Percentiles rank a stretch among this genome's conserved stretches.
Evolutionary conservation across 306 rosid species (phyloP).

Genomic region (Prunus armeniaca): DNA sequence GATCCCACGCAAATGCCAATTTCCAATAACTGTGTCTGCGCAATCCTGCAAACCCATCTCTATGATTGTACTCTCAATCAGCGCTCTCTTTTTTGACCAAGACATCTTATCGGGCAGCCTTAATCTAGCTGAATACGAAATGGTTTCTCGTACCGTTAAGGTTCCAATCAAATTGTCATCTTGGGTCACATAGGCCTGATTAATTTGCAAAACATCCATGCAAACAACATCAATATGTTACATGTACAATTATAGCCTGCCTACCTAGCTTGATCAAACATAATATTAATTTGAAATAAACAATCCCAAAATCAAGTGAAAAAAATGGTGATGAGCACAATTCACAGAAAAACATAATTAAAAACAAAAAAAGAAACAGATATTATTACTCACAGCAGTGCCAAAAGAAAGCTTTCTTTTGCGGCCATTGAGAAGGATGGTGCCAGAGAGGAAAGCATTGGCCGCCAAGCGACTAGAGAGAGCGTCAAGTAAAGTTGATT

Average conservation of each 20-base stretch:
- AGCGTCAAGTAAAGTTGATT: conserved; percentile 91
- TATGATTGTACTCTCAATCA: conserved; percentile 80
- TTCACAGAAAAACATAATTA: not conserved
- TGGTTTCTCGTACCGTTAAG: conserved; percentile 80
- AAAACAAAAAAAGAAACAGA: not conserved
- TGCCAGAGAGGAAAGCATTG: conserved; percentile 81
- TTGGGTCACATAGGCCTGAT: conserved; percentile 96
- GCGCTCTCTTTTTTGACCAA: conserved; percentile 64
- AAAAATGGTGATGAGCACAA: not conserved
- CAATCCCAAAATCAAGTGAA: not conserved
- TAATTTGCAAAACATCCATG: not conserved
- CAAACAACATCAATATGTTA: not conserved
- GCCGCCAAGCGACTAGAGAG: conserved; percentile 94
- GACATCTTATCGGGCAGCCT: conserved; percentile 78
- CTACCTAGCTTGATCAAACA: not conserved
- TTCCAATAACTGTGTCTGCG: conserved; percentile 89
- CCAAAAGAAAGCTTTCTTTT: conserved; percentile 93
- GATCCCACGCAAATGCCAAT: conserved; percentile 95
- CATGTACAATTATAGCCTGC: not conserved
- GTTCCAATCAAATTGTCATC: conserved; percentile 96
- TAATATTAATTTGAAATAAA: not conserved
- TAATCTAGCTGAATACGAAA: conserved; percentile 74
- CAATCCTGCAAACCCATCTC: conserved; percentile 98
- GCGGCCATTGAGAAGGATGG: conserved; percentile 86
- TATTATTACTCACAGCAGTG: conserved; percentile 61